These are phyloP conservation scores for Dothidotthia symphoricarpi DNA, from an alignment of 2,329 filamentous ascomycete genomes.

Conservation along the genomic window DNA sequence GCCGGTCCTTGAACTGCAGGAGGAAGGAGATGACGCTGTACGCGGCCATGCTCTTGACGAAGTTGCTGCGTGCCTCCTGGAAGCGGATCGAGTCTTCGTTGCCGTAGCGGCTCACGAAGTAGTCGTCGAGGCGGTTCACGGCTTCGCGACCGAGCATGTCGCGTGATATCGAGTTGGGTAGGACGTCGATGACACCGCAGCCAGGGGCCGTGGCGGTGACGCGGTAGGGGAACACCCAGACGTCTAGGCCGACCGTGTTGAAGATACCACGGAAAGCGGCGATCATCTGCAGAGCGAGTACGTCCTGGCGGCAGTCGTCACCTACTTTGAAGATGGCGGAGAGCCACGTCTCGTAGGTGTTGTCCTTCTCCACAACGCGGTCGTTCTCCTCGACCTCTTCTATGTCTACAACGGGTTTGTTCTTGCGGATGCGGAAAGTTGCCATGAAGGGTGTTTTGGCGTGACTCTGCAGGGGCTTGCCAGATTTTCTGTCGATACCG, in stretches of 20 bases:
- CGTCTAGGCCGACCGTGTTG: conserved; percentile 88
- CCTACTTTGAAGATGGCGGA: conserved; percentile 99
- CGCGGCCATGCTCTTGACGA: conserved; percentile 98
- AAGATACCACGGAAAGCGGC: conserved; percentile 97
- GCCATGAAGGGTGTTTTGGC: conserved; percentile 99
- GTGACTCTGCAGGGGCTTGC: conserved; percentile 95
- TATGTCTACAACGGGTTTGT: conserved; percentile 47
- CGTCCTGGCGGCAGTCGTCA: conserved; percentile 96
- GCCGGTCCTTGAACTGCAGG: conserved; percentile 97
- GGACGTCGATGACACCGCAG: conserved; percentile 95
- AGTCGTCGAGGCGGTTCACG: conserved; percentile 97
- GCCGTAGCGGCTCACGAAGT: conserved; percentile 96
- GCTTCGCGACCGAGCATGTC: conserved; percentile 98
- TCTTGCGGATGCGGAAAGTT: conserved; percentile 93
- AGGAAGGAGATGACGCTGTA: conserved; percentile 97
- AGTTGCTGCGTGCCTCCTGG: conserved; percentile 93
- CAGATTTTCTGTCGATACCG: conserved; percentile 95
- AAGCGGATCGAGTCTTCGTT: conserved; percentile 93
- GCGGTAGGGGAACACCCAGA: conserved; percentile 94
- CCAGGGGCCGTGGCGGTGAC: conserved; percentile 96
- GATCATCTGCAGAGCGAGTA: conserved; percentile 96
- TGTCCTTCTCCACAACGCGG: conserved; percentile 38
- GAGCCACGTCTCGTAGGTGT: conserved; percentile 93
- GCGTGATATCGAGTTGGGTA: conserved; percentile 95
- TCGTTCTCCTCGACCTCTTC: conserved; percentile 37